A percentile compares a stretch with the other conserved stretches of the same genome.
phyloP scores from a whole-genome alignment of 768 basidiomycete genomes.

The Serendipita sp. region DNA sequence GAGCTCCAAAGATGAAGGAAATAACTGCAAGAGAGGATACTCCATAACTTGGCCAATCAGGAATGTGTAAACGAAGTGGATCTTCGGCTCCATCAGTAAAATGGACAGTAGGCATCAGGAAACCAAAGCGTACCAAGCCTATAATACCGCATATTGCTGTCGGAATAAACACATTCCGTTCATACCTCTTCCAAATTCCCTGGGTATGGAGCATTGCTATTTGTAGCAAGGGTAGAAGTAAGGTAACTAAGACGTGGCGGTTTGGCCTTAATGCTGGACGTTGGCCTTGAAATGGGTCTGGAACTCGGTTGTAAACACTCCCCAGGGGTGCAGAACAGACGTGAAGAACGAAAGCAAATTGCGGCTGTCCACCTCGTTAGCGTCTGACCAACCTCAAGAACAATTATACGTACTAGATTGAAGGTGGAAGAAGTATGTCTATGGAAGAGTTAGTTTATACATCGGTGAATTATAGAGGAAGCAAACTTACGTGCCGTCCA shows the following conservation, averaged over 20 bases:
- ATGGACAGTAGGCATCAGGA: not conserved
- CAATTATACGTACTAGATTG: slow-evolving; percentile 39
- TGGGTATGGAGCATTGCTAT: slow-evolving; percentile 50
- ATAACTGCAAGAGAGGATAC: slow-evolving; percentile 64
- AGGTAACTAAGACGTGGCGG: slow-evolving; percentile 54
- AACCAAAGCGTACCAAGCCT: slow-evolving; percentile 26
- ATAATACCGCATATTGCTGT: slow-evolving; percentile 45
- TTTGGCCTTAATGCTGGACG: slow-evolving; percentile 48
- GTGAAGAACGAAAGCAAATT: slow-evolving; percentile 61
- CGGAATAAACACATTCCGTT: slow-evolving; percentile 53
- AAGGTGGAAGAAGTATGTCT: slow-evolving; percentile 30
- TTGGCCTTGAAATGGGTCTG: slow-evolving; percentile 18
- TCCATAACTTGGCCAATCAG: not conserved
- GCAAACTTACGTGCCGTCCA: slow-evolving; percentile 42
- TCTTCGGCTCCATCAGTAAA: not conserved
- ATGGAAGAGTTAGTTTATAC: not conserved
- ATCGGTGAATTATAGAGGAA: slow-evolving; percentile 8
- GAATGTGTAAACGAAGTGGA: slow-evolving; percentile 6
- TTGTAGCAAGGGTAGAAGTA: slow-evolving; percentile 58
- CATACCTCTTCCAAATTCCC: slow-evolving; percentile 46
- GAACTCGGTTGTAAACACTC: slow-evolving; percentile 22
- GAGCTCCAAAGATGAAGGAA: slow-evolving; percentile 59
- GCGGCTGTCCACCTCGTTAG: slow-evolving; percentile 31
- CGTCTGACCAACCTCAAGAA: slow-evolving; percentile 7
- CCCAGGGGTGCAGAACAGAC: slow-evolving; percentile 54